Evolutionary conservation across 768 basidiomycete genomes (phyloP).

Genomic region (Tubosaeta sp.): DNA sequence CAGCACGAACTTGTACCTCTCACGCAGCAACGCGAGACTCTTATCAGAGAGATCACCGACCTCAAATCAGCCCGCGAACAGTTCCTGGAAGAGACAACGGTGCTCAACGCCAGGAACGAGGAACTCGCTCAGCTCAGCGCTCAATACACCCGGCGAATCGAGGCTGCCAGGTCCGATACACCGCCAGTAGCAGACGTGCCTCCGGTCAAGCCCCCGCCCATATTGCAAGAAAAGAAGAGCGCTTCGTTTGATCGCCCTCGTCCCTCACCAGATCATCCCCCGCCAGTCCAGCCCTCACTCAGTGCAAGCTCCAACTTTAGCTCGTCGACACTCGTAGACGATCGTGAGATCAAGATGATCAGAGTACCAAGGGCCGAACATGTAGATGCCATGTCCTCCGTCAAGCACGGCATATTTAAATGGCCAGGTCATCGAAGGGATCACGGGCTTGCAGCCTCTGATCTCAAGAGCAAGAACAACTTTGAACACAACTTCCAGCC

Average conservation of each 20-base stretch:
- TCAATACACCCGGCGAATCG: slow-evolving; percentile 77
- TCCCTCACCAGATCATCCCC: slow-evolving; percentile 6
- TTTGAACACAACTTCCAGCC: slow-evolving; percentile 86
- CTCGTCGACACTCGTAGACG: slow-evolving; percentile 22
- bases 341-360: slow-evolving; percentile 25
- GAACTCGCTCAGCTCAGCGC: slow-evolving; percentile 85
- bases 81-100: slow-evolving; percentile 87
- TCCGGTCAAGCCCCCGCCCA: slow-evolving; percentile 6
- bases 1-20: slow-evolving; percentile 82
- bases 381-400: slow-evolving; percentile 45
- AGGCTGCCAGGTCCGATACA: slow-evolving; percentile 31
- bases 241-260: slow-evolving; percentile 27
- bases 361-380: slow-evolving; percentile 28
- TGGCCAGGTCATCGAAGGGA: slow-evolving; percentile 64
- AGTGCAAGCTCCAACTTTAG: slow-evolving; percentile 18
- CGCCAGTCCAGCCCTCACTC: slow-evolving; percentile 10
- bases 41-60: slow-evolving; percentile 79
- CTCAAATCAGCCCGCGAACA: slow-evolving; percentile 82
- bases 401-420: slow-evolving; percentile 61
- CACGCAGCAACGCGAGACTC: slow-evolving; percentile 71
- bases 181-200: slow-evolving; percentile 9
- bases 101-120: slow-evolving; percentile 87
- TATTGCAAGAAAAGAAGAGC: slow-evolving; percentile 23
- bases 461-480: slow-evolving; percentile 37
- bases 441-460: slow-evolving; percentile 30